Percentiles rank a stretch among this genome's conserved stretches.
Evolutionary conservation across 179 eudicot species (phyloP).

Genomic region (Beta macrorhiza): DNA sequence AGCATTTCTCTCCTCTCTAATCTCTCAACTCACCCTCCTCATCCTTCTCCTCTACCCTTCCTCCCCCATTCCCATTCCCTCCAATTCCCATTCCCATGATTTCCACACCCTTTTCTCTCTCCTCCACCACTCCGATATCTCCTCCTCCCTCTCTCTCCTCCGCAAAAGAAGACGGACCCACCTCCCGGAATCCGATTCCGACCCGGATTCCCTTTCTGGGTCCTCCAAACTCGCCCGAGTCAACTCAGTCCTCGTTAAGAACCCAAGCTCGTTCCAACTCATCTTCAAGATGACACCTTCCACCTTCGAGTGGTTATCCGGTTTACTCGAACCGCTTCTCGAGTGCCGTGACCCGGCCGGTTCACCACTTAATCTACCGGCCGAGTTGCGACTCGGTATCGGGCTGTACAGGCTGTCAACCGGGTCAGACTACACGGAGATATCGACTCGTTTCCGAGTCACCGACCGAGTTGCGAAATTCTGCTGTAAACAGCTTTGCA

Average conservation of each 20-base stretch:
- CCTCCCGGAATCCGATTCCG: conserved; percentile 17
- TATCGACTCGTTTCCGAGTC: conserved; percentile 54
- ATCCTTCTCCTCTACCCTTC: conserved; percentile 41
- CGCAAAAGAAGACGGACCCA: conserved; percentile 31
- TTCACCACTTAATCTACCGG: conserved; percentile 42
- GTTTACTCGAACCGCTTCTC: conserved; percentile 74
- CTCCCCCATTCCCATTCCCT: conserved; percentile 24
- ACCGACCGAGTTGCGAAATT: conserved; percentile 44
- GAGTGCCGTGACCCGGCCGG: conserved; percentile 85
- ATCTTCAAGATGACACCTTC: conserved; percentile 61
- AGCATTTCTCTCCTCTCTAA: conserved; percentile 56
- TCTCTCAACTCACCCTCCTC: conserved; percentile 46
- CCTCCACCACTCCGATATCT: conserved; percentile 29
- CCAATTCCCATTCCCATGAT: conserved; percentile 2
- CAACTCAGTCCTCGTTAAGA: conserved; percentile 35
- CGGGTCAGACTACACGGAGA: conserved; percentile 59
- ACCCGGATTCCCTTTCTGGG: not conserved
- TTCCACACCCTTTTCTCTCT: conserved; percentile 20
- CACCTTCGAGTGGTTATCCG: conserved; percentile 74
- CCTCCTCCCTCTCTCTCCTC: conserved; percentile 10
- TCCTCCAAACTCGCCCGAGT: conserved; percentile 29
- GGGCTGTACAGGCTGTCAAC: conserved; percentile 63
- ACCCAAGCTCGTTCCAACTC: conserved; percentile 52
- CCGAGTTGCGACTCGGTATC: conserved; percentile 68
- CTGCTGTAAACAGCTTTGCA: conserved; percentile 69